Conservation (phyloP, 805 yeast species). For the Saccharomycopsis fermentans region DNA sequence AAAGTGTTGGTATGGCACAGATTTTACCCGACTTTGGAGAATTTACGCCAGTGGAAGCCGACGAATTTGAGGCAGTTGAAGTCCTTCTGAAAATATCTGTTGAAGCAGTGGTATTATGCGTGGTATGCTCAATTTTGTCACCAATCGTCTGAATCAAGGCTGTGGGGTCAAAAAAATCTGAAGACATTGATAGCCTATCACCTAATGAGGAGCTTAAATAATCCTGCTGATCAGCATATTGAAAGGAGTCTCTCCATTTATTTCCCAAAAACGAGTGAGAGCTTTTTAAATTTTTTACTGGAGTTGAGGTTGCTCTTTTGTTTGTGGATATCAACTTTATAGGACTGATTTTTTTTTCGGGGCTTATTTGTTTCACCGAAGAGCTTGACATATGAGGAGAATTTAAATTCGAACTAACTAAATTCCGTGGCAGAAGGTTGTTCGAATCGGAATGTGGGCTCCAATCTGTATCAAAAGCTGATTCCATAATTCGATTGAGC, state of each 20-base stretch:
- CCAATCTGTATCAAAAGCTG: conserved; percentile 7
- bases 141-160: neutral
- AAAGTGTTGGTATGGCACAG: neutral
- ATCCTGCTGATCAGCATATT: neutral
- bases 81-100: neutral
- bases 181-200: neutral
- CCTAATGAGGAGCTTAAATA: neutral
- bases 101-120: neutral
- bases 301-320: neutral
- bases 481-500: conserved; percentile 16
- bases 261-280: neutral
- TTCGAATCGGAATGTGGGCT: conserved; percentile 6
- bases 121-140: neutral
- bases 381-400: neutral
- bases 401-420: neutral
- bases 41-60: neutral
- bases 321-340: neutral
- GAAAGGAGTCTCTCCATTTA: neutral
- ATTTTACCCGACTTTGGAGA: neutral
- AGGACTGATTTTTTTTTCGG: neutral
- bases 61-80: neutral
- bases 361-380: neutral
- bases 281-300: neutral
- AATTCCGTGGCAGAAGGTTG: conserved; percentile 7
- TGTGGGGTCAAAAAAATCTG: neutral